Percentiles rank a stretch among this genome's conserved stretches.
Evolutionary conservation across 108 stramenopile genomes (phyloP).

Genomic region (Nitzschia inconspicua): DNA sequence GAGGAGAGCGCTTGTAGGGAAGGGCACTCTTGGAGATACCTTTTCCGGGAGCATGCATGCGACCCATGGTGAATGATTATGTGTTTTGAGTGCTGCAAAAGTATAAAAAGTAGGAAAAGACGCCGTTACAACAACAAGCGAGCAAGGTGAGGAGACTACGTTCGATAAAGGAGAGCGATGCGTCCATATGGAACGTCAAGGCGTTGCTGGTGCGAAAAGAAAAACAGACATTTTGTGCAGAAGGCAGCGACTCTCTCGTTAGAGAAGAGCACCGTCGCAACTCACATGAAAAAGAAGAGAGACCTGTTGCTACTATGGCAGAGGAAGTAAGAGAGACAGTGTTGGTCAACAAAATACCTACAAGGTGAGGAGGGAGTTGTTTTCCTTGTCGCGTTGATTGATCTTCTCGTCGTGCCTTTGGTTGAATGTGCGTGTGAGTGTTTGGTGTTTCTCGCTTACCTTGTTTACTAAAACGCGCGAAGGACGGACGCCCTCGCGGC

Average conservation of each 20-base stretch:
- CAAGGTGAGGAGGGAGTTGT: too few relatives aligned
- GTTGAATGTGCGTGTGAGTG: too few relatives aligned
- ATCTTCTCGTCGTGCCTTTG: too few relatives aligned
- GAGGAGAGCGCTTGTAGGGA: conserved; percentile 99
- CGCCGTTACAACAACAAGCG: neutral
- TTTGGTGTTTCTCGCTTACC: too few relatives aligned
- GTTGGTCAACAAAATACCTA: too few relatives aligned
- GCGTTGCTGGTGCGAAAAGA: neutral
- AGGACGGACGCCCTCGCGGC: too few relatives aligned
- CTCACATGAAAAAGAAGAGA: too few relatives aligned
- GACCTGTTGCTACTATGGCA: too few relatives aligned
- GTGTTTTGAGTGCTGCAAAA: conserved; percentile 38
- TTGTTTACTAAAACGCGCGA: too few relatives aligned
- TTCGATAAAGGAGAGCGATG: neutral
- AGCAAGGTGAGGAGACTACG: neutral
- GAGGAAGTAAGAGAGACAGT: too few relatives aligned
- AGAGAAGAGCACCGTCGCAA: conserved; percentile 64
- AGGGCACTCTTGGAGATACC: conserved; percentile 98
- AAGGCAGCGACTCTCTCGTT: conserved; percentile 67
- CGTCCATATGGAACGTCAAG: neutral
- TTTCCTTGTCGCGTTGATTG: too few relatives aligned
- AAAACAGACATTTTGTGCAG: conserved; percentile 45
- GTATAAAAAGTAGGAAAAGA: conserved; percentile 9
- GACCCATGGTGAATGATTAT: too few relatives aligned
- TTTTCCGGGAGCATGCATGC: conserved; percentile 98